Conservation (phyloP, 2,329 filamentous ascomycete genomes). For the Botrytis galanthina region DNA sequence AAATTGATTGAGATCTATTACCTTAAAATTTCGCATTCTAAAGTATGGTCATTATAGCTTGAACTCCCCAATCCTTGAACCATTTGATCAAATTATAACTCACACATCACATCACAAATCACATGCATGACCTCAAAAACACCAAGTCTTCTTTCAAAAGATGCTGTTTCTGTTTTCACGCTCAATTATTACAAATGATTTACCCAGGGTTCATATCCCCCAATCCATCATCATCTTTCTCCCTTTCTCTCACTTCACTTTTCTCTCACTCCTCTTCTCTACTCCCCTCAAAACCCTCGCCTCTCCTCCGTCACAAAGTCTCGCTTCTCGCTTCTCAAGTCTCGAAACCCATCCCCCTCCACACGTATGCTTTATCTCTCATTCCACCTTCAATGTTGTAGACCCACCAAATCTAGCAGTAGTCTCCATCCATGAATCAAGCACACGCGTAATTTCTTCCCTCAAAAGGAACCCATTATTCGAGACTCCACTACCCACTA, state of each 20-base stretch:
- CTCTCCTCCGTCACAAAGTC: neutral
- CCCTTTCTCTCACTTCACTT: neutral
- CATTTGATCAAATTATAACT: neutral
- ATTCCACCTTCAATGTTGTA: neutral
- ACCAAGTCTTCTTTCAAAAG: neutral
- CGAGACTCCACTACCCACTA: neutral
- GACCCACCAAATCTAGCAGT: neutral
- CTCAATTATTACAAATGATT: conserved; percentile 18
- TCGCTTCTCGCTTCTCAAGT: neutral
- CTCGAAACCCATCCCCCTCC: neutral
- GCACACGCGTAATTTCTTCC: neutral
- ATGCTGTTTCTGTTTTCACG: conserved; percentile 12
- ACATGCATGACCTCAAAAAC: neutral
- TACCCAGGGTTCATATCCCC: conserved; percentile 15
- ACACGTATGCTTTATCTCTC: neutral
- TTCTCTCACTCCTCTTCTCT: neutral
- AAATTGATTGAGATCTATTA: no score
- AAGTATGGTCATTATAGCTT: no score
- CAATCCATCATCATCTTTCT: neutral
- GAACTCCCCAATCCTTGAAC: no score
- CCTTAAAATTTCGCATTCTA: no score
- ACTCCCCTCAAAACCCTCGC: neutral
- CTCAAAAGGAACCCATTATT: neutral
- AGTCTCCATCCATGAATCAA: neutral
- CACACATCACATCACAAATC: neutral